Evolutionary conservation across 805 yeast species (phyloP), one percentile per base, ranked within the genome.

Genomic region (Candida pseudoglaebosa): DNA sequence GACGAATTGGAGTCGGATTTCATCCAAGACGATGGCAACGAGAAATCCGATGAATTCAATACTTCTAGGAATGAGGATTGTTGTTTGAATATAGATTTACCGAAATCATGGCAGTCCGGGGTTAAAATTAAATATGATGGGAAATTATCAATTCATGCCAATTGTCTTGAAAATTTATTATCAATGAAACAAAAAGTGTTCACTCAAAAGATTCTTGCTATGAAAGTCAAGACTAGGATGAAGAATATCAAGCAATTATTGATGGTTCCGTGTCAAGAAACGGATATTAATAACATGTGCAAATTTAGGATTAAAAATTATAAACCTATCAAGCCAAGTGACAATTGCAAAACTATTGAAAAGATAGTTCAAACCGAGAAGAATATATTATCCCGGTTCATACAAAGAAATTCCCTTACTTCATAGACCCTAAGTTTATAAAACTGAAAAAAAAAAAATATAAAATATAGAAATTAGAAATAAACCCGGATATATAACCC

Each of bases 41-140:
- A 38, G 12, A 46, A 48, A 14, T 45, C 46, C 9, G 46, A 44
- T 16, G 50, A 45, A 4, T 47, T 38, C 13, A 57, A 53, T 5
- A 40, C 39, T 17, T 46, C 41, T 10, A 38, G 37, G 14, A n/a
- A n/a, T n/a, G 39, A 40, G 3, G 46, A 40, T 15, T 30, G 42
- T 36, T 32, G 42, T 7, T 31, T 17, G n/a, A 63, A 61, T 2
- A 54, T 48, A n/a, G 59, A 53, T 3, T 35, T 44, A 28, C 49
- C 52, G 2, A 59, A 57, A 2, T 50, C 65, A 17, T 67, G 82
- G 81, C 57, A 73, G 32, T 52, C 70, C 32, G 69, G 73, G 28
- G 54, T 73, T 17, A 57, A 59, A 32, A 46, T 78, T 13, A 43
- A 43, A 3, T 54, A 46, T 32, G 56, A 65, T 33, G 85, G 82